Evolutionary conservation across 768 basidiomycete species (phyloP).

Genomic region (Aureoboletus auriporus): DNA sequence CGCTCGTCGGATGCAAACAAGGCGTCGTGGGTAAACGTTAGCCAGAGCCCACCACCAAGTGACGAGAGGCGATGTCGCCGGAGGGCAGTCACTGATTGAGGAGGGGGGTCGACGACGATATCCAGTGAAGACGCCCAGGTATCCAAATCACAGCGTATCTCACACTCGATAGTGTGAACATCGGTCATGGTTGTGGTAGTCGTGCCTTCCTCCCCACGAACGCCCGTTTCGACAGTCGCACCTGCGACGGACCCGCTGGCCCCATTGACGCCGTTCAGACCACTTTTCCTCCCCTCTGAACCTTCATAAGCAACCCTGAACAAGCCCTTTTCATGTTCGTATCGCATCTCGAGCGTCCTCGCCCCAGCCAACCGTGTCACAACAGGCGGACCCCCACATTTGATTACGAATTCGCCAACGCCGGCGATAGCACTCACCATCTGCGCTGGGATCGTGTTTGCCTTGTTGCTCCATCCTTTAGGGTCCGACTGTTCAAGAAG

Average conservation of each 20-base stretch:
- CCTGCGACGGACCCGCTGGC: slow-evolving; percentile 4
- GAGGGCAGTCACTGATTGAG: slow-evolving; percentile 75
- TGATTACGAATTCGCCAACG: slow-evolving; percentile 93
- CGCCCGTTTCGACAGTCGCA: neutral
- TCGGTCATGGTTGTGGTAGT: slow-evolving; percentile 13
- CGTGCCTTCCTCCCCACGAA: slow-evolving; percentile 18
- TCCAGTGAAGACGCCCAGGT: slow-evolving; percentile 83
- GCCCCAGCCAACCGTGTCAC: slow-evolving; percentile 80
- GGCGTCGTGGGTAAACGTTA: slow-evolving; percentile 85
- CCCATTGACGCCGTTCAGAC: slow-evolving; percentile 18
- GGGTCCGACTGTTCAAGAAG: slow-evolving; percentile 96
- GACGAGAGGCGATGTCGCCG: slow-evolving; percentile 82
- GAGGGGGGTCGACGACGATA: slow-evolving; percentile 90
- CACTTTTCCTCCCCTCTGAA: slow-evolving; percentile 45
- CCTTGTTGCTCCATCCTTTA: slow-evolving; percentile 94
- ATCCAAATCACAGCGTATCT: slow-evolving; percentile 88
- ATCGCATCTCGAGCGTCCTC: slow-evolving; percentile 66
- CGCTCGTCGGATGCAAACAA: slow-evolving; percentile 75
- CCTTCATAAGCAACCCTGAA: slow-evolving; percentile 86
- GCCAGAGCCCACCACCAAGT: slow-evolving; percentile 91
- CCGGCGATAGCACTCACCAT: slow-evolving; percentile 90
- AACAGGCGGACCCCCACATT: slow-evolving; percentile 92
- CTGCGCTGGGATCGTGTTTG: slow-evolving; percentile 82
- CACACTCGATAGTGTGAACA: slow-evolving; percentile 72
- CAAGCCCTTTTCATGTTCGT: slow-evolving; percentile 80